Conservation (phyloP, 2,329 filamentous ascomycete genomes). For the Fusarium phyllophilum region DNA sequence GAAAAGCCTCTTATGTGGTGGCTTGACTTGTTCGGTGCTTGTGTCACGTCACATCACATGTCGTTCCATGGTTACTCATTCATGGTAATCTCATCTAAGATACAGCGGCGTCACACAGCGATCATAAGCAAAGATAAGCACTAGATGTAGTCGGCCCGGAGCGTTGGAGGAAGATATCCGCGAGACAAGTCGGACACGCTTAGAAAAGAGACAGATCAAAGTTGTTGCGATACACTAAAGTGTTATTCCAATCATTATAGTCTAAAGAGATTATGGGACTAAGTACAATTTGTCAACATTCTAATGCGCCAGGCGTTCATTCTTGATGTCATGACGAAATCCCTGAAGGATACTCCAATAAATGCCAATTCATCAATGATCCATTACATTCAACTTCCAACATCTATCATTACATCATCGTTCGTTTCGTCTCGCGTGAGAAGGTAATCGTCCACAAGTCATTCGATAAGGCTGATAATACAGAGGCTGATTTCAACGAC, state of each 20-base stretch:
- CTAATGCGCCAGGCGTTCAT: too few species aligned
- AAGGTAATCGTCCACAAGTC: neutral
- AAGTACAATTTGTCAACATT: too few species aligned
- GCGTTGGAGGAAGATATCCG: neutral
- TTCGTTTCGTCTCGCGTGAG: neutral
- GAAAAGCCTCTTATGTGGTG: rapidly evolving
- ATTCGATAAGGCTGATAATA: neutral
- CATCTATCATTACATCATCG: neutral
- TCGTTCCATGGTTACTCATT: neutral
- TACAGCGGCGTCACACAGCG: rapidly evolving
- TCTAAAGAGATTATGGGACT: neutral
- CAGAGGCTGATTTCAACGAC: neutral
- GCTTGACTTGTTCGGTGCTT: neutral
- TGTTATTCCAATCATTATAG: neutral
- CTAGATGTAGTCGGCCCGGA: neutral
- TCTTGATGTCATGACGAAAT: neutral
- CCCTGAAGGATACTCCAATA: neutral
- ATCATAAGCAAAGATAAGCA: neutral
- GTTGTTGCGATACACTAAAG: neutral
- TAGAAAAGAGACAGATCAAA: neutral
- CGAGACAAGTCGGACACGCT: too few species aligned
- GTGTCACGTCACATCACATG: neutral
- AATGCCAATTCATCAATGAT: neutral
- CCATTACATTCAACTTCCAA: neutral
- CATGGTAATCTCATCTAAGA: neutral